phyloP scores from a whole-genome alignment of 139 green algal species.

The Micractinium conductrix region DNA sequence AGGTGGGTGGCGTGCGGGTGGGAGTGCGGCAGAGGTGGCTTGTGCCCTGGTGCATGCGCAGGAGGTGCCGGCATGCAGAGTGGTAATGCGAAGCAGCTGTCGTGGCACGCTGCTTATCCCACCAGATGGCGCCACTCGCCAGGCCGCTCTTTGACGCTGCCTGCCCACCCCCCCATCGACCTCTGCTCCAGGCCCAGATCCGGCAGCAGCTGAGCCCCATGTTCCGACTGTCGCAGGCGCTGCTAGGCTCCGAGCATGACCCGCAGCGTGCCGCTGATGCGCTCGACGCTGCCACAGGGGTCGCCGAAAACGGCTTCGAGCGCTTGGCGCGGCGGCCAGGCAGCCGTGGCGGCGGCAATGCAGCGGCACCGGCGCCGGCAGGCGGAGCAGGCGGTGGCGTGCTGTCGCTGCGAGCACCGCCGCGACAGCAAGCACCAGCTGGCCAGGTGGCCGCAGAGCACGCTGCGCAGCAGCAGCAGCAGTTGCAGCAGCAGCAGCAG shows the following conservation, averaged over 20 bases:
- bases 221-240: slow-evolving; percentile 22
- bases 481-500: neutral
- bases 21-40: neutral
- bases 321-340: neutral
- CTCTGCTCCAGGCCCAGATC: slow-evolving; percentile 12
- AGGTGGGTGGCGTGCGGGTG: neutral
- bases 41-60: too few species aligned
- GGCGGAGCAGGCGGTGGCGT: neutral
- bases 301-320: slow-evolving; percentile 8
- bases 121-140: neutral
- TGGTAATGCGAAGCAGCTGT: too few species aligned
- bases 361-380: neutral
- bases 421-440: too few species aligned
- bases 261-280: neutral
- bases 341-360: slow-evolving; percentile 8
- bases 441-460: neutral
- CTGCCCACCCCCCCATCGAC: neutral
- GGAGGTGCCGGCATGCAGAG: too few species aligned
- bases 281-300: slow-evolving; percentile 19
- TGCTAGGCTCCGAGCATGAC: slow-evolving; percentile 5
- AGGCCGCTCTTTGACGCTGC: neutral
- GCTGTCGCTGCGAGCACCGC: neutral
- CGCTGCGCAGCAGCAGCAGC: neutral
- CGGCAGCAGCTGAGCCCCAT: slow-evolving; percentile 36
- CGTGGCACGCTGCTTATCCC: neutral